A percentile compares a stretch with the other conserved stretches of the same genome.
phyloP scores from a whole-genome alignment of 805 yeast genomes.

The Priceomyces fermenticarens region DNA sequence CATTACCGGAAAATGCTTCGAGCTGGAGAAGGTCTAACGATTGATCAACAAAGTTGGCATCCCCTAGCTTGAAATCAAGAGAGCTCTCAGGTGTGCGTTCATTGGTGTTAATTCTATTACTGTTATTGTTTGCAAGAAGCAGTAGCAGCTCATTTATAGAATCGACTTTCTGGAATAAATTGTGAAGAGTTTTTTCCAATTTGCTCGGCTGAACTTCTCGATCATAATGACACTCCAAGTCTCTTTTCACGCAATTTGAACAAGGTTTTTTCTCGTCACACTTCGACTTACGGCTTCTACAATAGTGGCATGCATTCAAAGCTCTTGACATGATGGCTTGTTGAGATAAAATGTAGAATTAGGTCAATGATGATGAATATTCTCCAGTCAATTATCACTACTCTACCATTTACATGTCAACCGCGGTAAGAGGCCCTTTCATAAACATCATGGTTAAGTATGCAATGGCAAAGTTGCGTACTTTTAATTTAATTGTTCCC shows the following conservation, averaged over 20 bases:
- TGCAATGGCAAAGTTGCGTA: too few species aligned
- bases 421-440: too few species aligned
- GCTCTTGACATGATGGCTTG: not conserved
- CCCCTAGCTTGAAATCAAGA: not conserved
- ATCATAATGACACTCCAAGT: not conserved
- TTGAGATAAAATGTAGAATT: too few species aligned
- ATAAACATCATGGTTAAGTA: too few species aligned
- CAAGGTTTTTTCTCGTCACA: conserved; percentile 4
- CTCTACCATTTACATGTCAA: too few species aligned
- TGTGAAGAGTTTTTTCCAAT: not conserved
- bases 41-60: not conserved
- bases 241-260: conserved; percentile 1
- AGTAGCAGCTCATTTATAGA: not conserved
- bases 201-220: conserved; percentile 1
- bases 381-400: too few species aligned
- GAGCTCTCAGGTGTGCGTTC: not conserved
- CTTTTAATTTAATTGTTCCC: too few species aligned
- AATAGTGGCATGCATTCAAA: conserved; percentile 1
- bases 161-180: not conserved
- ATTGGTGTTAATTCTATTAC: not conserved
- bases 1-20: not conserved
- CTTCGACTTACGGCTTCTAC: conserved; percentile 1
- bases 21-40: not conserved
- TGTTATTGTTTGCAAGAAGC: not conserved
- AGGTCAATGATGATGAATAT: too few species aligned